Base-by-base conservation (phyloP, 441 rosid species). In the Gossypium gossypioides region DNA sequence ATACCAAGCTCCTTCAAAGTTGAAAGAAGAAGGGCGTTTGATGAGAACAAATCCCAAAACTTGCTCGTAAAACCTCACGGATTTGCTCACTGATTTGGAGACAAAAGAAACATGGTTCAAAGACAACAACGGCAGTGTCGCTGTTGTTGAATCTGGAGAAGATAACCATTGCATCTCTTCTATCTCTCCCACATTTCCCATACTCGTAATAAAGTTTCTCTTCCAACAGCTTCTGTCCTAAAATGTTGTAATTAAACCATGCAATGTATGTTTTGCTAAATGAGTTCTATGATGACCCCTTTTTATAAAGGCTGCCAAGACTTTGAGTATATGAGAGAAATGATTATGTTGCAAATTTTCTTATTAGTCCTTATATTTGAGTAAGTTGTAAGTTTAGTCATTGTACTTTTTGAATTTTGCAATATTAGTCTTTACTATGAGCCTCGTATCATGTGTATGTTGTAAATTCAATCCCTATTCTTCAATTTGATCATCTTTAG, bases 1-100 rank as follows among this genome's bases (percentile, higher is more conserved):
- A 34, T 79, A 87, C 91, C 91, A 87, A 63, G 91, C 91, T 58
- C 91, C 91, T 75, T 84, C 82, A 80, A 83, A 88, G 3, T 86
- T 40, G 78, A 88, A 88, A 56, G 89, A 88, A 69, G 88, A 83
- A 50, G 92, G 92, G 27, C 88, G 78, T 69, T 83, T 82, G 81
- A 84, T 88, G 79, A 76, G 81, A 1, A 78, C 85, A 72, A 88
- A 86, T 2, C 89, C 92, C 68, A 88, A 54, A 13, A 88, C 87
- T 37, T 83, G 80, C 54, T 80, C 80, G 22, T 86, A 88, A 57
- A 88, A 88, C 71, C 69, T 76, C 2, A 75, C 80, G 8, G 92
- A 84, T 3, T 44, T 71, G 19, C 56, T 2, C 42, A 84, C 83
- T 0, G 88, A 84, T 3, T 81, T 85, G 79, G 88, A 86, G 15